These are phyloP conservation scores for Pelargonium myrrhifolium DNA, from an alignment of 441 rosid genomes.

Conservation along the genomic window DNA sequence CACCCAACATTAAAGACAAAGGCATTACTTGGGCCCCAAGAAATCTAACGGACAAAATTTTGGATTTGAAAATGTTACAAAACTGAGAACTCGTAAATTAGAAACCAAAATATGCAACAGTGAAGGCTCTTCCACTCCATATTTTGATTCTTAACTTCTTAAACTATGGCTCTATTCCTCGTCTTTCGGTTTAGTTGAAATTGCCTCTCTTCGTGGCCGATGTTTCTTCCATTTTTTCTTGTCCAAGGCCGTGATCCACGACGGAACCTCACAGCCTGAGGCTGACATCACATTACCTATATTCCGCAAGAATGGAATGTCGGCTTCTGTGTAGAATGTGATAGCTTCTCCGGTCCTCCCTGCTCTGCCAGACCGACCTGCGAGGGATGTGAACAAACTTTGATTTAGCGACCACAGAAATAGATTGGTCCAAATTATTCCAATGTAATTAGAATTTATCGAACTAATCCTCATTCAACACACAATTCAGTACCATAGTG, in stretches of 20 bases:
- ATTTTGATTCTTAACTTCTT: no score
- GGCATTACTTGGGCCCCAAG: no score
- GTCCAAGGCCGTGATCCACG: constrained; percentile 62
- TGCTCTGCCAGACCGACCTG: constrained; percentile 90
- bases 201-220: constrained; percentile 63
- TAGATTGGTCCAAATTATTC: background rate
- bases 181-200: constrained; percentile 54
- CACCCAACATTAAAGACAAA: no score
- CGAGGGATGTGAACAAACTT: constrained; percentile 11
- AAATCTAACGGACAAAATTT: background rate
- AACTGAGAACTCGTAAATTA: background rate
- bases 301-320: constrained; percentile 63
- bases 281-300: constrained; percentile 74
- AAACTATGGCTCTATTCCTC: constrained; percentile 3
- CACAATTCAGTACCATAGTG: no score
- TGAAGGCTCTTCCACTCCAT: background rate
- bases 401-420: background rate
- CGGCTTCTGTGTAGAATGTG: constrained; percentile 75
- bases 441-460: no score
- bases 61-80: background rate
- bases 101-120: background rate
- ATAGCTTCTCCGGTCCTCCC: constrained; percentile 87
- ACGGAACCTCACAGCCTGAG: constrained; percentile 84
- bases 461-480: no score
- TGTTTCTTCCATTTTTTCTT: constrained; percentile 78